Percentiles rank a stretch among this genome's conserved stretches.
phyloP scores from a whole-genome alignment of 140 eudicot species.

The Anethum foeniculum region DNA sequence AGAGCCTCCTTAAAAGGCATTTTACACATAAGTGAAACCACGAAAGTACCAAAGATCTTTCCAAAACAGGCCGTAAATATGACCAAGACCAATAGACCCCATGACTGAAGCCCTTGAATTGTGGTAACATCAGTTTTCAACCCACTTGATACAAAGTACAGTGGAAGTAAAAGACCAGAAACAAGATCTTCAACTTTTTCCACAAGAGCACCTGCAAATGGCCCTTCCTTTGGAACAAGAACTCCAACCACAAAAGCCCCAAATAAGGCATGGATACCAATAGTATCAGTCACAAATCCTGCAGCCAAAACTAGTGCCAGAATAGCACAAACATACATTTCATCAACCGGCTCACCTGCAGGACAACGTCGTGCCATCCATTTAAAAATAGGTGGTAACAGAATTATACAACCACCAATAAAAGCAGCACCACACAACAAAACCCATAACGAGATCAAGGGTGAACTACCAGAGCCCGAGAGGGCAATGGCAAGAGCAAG shows the following conservation, averaged over 20 bases:
- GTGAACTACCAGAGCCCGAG: slow-evolving; percentile 46
- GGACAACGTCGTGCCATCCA: slow-evolving; percentile 66
- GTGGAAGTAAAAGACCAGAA: slow-evolving; percentile 62
- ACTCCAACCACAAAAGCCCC: slow-evolving; percentile 87
- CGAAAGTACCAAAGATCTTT: slow-evolving; percentile 64
- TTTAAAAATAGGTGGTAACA: slow-evolving; percentile 41
- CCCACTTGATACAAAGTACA: slow-evolving; percentile 75
- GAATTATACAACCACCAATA: slow-evolving; percentile 27
- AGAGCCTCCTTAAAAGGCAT: slow-evolving; percentile 50
- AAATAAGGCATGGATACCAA: slow-evolving; percentile 73
- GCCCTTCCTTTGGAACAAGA: slow-evolving; percentile 74
- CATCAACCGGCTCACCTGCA: slow-evolving; percentile 62
- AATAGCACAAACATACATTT: slow-evolving; percentile 60
- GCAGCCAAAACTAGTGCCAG: slow-evolving; percentile 63
- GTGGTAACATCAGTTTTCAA: slow-evolving; percentile 65
- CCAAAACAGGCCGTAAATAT: slow-evolving; percentile 66
- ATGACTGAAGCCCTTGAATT: slow-evolving; percentile 55
- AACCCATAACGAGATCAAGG: slow-evolving; percentile 65
- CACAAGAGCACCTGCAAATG: slow-evolving; percentile 61
- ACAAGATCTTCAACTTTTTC: slow-evolving; percentile 86
- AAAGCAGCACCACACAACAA: slow-evolving; percentile 54
- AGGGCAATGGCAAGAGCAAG: slow-evolving; percentile 76
- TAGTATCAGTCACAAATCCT: slow-evolving; percentile 57
- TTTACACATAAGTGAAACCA: slow-evolving; percentile 40
- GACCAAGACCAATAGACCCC: slow-evolving; percentile 65